A percentile compares a stretch with the other conserved stretches of the same genome.
Conservation (phyloP, 169 alveolate species). For the Cryptosporidium canis region DNA sequence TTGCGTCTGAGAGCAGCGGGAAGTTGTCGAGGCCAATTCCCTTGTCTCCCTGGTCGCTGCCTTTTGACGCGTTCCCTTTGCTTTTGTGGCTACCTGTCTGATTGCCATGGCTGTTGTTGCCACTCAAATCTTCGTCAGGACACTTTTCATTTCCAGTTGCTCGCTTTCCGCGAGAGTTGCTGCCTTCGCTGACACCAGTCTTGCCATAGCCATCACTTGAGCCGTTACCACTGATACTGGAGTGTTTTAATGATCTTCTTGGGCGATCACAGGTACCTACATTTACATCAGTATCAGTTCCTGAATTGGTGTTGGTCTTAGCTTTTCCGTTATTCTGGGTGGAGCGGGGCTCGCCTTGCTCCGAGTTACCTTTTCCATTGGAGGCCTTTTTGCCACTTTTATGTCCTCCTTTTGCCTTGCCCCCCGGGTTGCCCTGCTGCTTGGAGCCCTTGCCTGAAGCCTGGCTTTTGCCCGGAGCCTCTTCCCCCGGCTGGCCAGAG, state of each 20-base stretch:
- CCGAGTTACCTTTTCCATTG: background rate
- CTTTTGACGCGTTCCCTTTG: background rate
- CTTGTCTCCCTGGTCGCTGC: background rate
- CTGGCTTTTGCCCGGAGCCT: background rate
- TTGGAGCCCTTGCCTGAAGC: background rate
- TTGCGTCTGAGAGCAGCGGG: slow-evolving; percentile 34
- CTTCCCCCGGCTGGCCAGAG: background rate
- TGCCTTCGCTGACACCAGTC: background rate
- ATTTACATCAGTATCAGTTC: background rate
- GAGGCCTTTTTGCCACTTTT: slow-evolving; percentile 4
- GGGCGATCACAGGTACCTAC: background rate
- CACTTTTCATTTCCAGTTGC: background rate
- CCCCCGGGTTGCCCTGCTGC: background rate
- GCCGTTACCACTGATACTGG: too few relatives aligned
- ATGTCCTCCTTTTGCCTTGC: background rate
- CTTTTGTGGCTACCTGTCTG: background rate
- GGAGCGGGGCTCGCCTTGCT: background rate
- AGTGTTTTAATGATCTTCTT: background rate
- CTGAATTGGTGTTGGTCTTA: background rate
- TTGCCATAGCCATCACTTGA: background rate
- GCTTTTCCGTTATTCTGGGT: background rate
- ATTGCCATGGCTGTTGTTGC: background rate
- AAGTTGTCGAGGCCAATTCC: slow-evolving; percentile 6
- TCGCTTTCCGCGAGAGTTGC: background rate
- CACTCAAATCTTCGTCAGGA: too few relatives aligned